Evolutionary conservation across 345 rosid genomes (phyloP), one percentile per base, ranked within the genome.

Genomic region (Eutrema japonicum): DNA sequence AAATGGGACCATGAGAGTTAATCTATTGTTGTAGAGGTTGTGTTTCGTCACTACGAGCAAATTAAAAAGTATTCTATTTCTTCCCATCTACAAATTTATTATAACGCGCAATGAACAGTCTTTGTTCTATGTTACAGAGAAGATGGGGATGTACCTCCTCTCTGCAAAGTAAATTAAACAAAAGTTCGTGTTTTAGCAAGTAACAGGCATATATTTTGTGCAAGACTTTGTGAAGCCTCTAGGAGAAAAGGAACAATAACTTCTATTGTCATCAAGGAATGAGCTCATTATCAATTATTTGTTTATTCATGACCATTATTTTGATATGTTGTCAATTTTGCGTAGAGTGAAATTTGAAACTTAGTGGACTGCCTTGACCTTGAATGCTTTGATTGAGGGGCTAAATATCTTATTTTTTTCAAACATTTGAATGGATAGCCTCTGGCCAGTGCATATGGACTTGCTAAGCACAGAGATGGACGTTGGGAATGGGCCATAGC

Each of bases 401-500:
- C 8, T 43, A 49, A 36, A 37, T 40, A 30, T 33, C 2, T 59
- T 5, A 30, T 16, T 16, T 32, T 29, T 41, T 29, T 78, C n/a
- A 43, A 22, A 29, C 51, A 57, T 51, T 68, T 51, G 36, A 10
- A 54, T 69, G 66, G 79, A 57, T 84, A 92, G 97, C 97, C 97
- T 49, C 78, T 89, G 75, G 88, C 97, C 40, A 92, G 93, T 79
- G 97, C 97, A 47, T 92, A 92, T 84, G 97, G 97, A 78, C 96
- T 92, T 83, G 97, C 97, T 18, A 92, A 89, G 83, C 97, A 92
- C 62, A 88, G 97, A 78, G 97, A 92, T 80, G 97, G 97, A 60
- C 97, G 97, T 45, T 92, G 97, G 97, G 97, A 92, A 79, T 92
- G 97, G 97, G 97, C 97, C 75, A 92, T 92, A 71, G 97, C 97